A percentile compares a stretch with the other conserved stretches of the same genome.
Evolutionary conservation across 345 rosid genomes (phyloP).

Genomic region (Physaria fendleri): DNA sequence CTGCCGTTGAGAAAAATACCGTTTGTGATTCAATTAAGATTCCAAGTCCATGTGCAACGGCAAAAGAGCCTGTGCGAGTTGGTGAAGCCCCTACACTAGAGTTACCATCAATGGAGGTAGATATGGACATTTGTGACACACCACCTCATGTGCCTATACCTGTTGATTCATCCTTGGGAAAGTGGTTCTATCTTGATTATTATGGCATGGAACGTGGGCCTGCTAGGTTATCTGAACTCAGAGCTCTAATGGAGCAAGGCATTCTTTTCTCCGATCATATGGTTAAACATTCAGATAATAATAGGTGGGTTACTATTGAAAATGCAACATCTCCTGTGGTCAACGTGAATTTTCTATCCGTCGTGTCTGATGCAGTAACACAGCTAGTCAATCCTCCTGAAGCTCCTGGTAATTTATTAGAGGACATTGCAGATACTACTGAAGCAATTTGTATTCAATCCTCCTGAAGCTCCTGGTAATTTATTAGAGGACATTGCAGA

Average conservation of each 20-base stretch:
- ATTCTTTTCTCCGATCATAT: conserved; percentile 81
- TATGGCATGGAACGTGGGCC: conserved; percentile 86
- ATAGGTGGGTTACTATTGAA: conserved; percentile 96
- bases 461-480: conserved; percentile 98
- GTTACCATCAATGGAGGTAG: conserved; percentile 96
- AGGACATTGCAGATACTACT: conserved; percentile 45
- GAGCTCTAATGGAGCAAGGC: conserved; percentile 75
- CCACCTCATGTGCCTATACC: conserved; percentile 70
- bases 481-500: conserved; percentile 56
- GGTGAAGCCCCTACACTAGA: conserved; percentile 55
- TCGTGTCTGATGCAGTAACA: conserved; percentile 62
- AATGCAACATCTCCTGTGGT: conserved; percentile 88
- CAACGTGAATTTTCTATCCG: conserved; percentile 34
- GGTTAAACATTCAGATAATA: conserved; percentile 70
- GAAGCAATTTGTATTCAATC: conserved; percentile 40
- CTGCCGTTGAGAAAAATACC: conserved; percentile 42
- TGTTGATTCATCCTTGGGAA: conserved; percentile 58
- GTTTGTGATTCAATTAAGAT: conserved; percentile 40
- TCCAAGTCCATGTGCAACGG: conserved; percentile 35
- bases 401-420: conserved; percentile 85
- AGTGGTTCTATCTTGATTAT: conserved; percentile 94
- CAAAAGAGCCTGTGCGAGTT: conserved; percentile 42
- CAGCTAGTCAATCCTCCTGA: conserved; percentile 87
- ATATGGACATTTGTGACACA: conserved; percentile 92
- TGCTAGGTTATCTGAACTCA: conserved; percentile 69